These are phyloP conservation scores for Aspergillus bridgeri DNA, from an alignment of 495 filamentous ascomycete species.

Conservation along the genomic window DNA sequence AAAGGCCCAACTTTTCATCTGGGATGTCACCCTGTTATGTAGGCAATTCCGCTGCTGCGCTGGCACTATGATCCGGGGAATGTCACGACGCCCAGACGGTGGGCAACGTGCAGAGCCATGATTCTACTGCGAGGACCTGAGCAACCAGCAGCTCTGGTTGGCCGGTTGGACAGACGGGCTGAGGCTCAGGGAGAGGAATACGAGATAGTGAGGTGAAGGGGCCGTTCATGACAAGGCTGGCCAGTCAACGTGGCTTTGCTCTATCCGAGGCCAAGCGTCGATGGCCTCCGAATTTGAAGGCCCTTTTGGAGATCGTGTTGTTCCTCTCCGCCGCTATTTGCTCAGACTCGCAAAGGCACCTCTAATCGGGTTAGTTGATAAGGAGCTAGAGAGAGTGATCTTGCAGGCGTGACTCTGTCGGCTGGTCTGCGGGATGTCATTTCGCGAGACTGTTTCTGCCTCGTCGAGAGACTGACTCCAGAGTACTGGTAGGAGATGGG, in stretches of 20 bases:
- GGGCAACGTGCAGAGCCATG: neutral
- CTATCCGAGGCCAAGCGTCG: neutral
- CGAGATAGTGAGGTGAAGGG: neutral
- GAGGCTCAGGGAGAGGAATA: slow-evolving; percentile 1
- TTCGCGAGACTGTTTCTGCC: neutral
- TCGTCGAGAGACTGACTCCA: neutral
- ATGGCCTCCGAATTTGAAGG: neutral
- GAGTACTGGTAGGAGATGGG: no score
- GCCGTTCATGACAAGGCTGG: neutral
- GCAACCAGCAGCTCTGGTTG: neutral
- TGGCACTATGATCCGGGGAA: neutral
- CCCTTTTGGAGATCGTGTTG: neutral
- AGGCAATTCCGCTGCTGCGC: neutral
- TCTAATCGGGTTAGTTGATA: neutral
- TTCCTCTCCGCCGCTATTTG: neutral
- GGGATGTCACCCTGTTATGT: neutral
- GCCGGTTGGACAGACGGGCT: neutral
- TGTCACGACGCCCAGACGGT: neutral
- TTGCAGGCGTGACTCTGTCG: neutral
- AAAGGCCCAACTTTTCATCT: neutral
- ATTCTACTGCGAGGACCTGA: neutral
- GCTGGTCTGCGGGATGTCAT: neutral
- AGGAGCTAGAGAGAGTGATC: neutral
- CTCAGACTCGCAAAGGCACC: neutral
- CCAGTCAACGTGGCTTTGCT: neutral